Base-by-base conservation (phyloP, 1,284 basidiomycete genomes). In the Ustilago bromivora region DNA sequence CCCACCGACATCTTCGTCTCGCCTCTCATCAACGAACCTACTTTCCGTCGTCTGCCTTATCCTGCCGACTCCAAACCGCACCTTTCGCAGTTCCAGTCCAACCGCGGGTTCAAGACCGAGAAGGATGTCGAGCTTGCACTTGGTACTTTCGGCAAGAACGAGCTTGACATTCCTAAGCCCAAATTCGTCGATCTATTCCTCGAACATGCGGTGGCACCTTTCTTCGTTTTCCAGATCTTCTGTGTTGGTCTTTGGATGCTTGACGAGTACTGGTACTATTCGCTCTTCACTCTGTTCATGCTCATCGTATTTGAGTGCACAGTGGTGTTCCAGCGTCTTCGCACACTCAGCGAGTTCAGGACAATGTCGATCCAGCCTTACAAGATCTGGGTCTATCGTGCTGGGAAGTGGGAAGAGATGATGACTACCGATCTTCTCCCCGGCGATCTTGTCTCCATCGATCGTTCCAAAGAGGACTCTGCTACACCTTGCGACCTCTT, bases 1-100 rank as follows among this genome's bases (percentile, higher is more conserved):
- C 57, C 76, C 28, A 80, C 82, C 32, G 76, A 79, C 47, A 79
- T 85, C 58, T 78, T 77, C 23, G 61, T 73, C 38, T 85, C 84
- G 51, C 76, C 84, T 8, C 63, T 80, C 43, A 77, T 85, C 19
- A 78, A 88, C 28, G 89, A 89, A 0, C 90, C 92, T 62, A 89
- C 89, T 0, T 99, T 99, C 87, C 89, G 90, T 5, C 92, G 91
- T 31, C 91, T 98, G 19, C 93, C 94, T 0, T 99, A 98, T 87
- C 96, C 96, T 0, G 94, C 92, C 61, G 92, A 94, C 52, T 86
- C 89, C 15, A 88, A 89, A 5, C 95, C 94, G 0, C 88, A 91
- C 0, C 89, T 99, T 4, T 89, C 89, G 2, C 88, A 90, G 2
- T 97, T 95, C 87, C 88, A 90, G 76, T 81, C 88, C 17, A 90